These are phyloP conservation scores for Neoboletus magnificus DNA, from an alignment of 768 basidiomycete species.

Conservation along the genomic window DNA sequence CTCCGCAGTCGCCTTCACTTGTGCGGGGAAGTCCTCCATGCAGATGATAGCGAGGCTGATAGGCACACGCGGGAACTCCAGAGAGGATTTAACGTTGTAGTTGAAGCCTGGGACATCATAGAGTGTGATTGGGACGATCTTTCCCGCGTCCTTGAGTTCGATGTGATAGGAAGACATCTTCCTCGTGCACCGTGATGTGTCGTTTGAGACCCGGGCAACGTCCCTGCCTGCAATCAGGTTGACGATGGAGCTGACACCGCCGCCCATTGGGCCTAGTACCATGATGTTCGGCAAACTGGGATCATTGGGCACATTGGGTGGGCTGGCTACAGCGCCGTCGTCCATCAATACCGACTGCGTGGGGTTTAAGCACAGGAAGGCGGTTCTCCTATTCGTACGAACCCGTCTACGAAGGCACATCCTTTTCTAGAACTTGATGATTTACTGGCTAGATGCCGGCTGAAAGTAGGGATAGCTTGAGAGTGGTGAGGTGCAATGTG, in stretches of 20 bases:
- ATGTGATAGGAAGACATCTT: constrained; percentile 14
- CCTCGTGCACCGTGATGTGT: constrained; percentile 17
- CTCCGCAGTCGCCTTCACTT: constrained; percentile 19
- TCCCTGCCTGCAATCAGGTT: constrained; percentile 27
- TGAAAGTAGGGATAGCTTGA: background rate
- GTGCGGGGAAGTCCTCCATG: constrained; percentile 18
- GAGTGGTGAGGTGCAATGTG: background rate
- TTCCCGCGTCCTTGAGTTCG: constrained; percentile 9
- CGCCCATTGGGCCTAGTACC: constrained; percentile 26
- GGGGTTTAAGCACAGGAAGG: constrained; percentile 4
- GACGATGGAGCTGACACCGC: constrained; percentile 29
- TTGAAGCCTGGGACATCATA: constrained; percentile 25
- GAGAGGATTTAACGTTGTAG: constrained; percentile 16
- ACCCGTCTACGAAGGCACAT: constrained; percentile 22
- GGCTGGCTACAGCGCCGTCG: background rate
- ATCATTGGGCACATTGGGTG: background rate
- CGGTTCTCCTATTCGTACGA: background rate
- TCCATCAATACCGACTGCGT: constrained; percentile 5
- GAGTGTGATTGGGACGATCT: constrained; percentile 13
- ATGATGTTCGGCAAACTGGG: constrained; percentile 19
- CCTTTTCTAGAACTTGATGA: background rate
- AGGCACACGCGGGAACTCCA: constrained; percentile 18
- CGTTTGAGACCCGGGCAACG: constrained; percentile 19
- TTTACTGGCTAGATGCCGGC: background rate
- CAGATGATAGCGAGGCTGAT: constrained; percentile 24